Base-by-base conservation (phyloP, 1,284 basidiomycete genomes). In the Sanghuangporus sanghuang region DNA sequence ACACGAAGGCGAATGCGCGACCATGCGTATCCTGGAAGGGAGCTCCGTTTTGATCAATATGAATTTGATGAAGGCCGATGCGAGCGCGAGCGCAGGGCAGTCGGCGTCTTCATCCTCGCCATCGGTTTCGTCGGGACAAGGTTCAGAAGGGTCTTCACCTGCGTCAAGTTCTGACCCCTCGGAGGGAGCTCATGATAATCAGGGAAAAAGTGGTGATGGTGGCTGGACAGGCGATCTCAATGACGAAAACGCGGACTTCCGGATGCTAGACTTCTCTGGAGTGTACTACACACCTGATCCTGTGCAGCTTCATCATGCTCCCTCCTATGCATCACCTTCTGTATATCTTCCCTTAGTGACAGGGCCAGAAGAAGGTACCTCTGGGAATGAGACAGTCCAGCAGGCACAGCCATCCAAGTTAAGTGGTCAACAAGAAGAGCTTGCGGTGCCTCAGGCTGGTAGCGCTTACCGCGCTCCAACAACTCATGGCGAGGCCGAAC, bases 11-110 rank as follows among this genome's bases (percentile, higher is more conserved):
- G 38, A 56, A 8, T 64, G 63, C 38, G 44, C 63, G 14, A 61
- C 59, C 2, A 64, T 64, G 63, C 57, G 59, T 16, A 53, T 64
- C 16, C 38, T 64, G 18, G 63, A 64, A 35, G 63, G 63, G 21
- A 61, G 23, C 14, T 50, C 59, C 18, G 59, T 64, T 8, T 35
- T 64, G 40, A 58, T 64, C 16, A 64, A 64, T 36, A 32, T 64
- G 42, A 44, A 57, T n/a, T 18, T 57, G 38, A 52, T 23, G 38
- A 27, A 14, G 12, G 42, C 48, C 46, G 36, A 54, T 11, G 32
- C 27, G 9, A 44, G 32, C 39, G 6, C 16, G 14, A 46, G 42
- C 14, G 14, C 23, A 46, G 16, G 7, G 16, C 44, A n/a, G 16
- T n/a, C 44, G 44, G 21, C 44, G 18, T 11, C 50, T 23, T 52